Evolutionary conservation across 345 rosid genomes (phyloP), one percentile per base, ranked within the genome.

Genomic region (Carallia brachiata): DNA sequence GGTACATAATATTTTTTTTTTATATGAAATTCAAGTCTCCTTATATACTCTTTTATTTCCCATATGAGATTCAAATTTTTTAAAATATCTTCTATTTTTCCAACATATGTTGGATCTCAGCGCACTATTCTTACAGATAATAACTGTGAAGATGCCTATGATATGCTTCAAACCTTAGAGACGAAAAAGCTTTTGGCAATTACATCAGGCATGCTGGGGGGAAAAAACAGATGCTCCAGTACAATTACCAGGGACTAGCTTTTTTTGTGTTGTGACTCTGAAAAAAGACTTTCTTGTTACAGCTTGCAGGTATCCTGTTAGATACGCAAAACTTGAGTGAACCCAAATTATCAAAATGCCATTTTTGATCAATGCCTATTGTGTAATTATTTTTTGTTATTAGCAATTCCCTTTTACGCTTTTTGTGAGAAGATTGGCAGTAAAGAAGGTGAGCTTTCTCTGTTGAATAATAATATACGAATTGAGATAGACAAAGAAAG

Each of bases 121-220:
- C 23, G 90, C 78, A 80, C 93, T 23, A 67, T 80, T 75, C 89
- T 88, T 5, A 86, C 90, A 18, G 90, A 88, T 70, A 84, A 86
- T 73, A 83, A 78, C 73, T 86, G 90, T 71, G 93, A 88, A 77
- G 90, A 82, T 66, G 90, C 90, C 62, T 86, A 84, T 63, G 86
- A 88, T 74, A 74, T 86, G 67, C 88, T 88, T 27, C 79, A 84
- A 75, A 81, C 67, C 28, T 74, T 81, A 30, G 18, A 75, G 60
- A 70, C 84, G 76, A 84, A 83, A 74, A 86, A 65, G 65, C 87
- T 83, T 75, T 47, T 86, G 89, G 89, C 84, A 79, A 69, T 54
- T 71, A 27, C 32, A 18, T 12, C 27, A 34, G 15, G 40, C 30
- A 27, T 44, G 12, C 48, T 50, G 10, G 37, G 47, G 17, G 57